A percentile compares a stretch with the other conserved stretches of the same genome.
Conservation (phyloP, 257 asterid genomes). For the Capsicum pubescens region DNA sequence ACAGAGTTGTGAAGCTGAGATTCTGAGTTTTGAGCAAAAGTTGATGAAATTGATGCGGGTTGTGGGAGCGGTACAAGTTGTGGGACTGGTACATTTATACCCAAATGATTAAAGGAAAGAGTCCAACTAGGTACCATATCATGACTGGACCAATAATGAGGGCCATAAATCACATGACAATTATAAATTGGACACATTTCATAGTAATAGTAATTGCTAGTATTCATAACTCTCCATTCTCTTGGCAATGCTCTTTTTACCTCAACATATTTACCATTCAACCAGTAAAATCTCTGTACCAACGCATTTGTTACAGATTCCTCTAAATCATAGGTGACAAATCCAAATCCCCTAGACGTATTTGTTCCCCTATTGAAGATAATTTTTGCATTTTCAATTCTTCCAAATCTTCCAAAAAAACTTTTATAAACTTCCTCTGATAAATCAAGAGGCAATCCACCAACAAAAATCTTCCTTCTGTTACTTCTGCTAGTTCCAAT, state of each 20-base stretch:
- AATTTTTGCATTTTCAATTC: not conserved
- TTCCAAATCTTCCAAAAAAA: conserved; percentile 33
- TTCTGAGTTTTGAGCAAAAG: not conserved
- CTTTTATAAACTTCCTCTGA: conserved; percentile 6
- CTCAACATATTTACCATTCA: conserved; percentile 35
- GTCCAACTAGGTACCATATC: not conserved
- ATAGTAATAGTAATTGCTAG: not conserved
- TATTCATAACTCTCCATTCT: not conserved
- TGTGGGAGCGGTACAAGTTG: not conserved
- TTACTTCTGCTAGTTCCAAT: not conserved
- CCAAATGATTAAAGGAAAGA: not conserved
- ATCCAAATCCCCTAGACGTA: conserved; percentile 35
- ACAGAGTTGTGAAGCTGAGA: not conserved
- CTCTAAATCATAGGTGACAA: conserved; percentile 34
- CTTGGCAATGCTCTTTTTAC: conserved; percentile 29
- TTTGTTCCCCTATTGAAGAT: conserved; percentile 4
- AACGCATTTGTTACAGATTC: conserved; percentile 28
- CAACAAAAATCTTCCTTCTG: conserved; percentile 37
- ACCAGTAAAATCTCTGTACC: not conserved
- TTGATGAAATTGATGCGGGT: not conserved
- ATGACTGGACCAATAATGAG: not conserved
- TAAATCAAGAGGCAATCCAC: conserved; percentile 36
- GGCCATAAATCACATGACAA: not conserved
- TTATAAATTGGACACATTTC: not conserved
- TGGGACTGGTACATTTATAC: not conserved